Evolutionary conservation across 208 protist genomes (phyloP), one percentile per base, ranked within the genome.

Genomic region (Leishmania arabica): DNA sequence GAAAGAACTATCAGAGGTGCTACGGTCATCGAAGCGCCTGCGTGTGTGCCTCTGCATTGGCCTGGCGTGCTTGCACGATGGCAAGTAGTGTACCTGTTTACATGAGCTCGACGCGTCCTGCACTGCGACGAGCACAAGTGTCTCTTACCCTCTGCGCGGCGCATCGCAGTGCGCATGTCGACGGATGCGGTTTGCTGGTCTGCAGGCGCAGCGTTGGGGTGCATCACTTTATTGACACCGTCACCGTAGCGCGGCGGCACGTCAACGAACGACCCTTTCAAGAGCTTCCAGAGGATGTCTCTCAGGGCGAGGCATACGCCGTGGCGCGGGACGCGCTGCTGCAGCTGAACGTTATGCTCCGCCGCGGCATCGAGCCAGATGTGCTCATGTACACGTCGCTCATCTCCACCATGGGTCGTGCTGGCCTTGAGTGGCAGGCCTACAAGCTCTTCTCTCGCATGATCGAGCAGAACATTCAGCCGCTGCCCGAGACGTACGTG

Each of bases 371-470:
- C 68, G 92, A 97, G 79, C 95, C 95, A 15, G 95, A 98, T 77
- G 95, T 90, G 51, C 86, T 97, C 53, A 97, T 96, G 93, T 98
- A 98, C 91, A 98, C 93, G n/a, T 91, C 92, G 2, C 89, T 98
- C 54, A 98, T 98, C 75, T 83, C 87, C 34, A 97, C 89, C 54
- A 98, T 98, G 96, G 96, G 88, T 34, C 85, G 88, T 1, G 95
- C 95, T 15, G 84, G 90, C 11, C 79, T 98, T 53, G 96, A 98
- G 89, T 97, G 95, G 93, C 95, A 97, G 89, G 96, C 96, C 42
- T 98, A 97, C 84, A 98, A 98, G 83, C 88, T 98, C 34, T 98
- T 98, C 80, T 97, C 95, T 21, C 90, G 96, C 54, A 98, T 98
- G 96, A 80, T 98, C 31, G 95, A 98, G 84, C 83, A 91, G 65